Base-by-base conservation (phyloP, 371 early-diverging fungal genomes). In the Circinella umbellata region DNA sequence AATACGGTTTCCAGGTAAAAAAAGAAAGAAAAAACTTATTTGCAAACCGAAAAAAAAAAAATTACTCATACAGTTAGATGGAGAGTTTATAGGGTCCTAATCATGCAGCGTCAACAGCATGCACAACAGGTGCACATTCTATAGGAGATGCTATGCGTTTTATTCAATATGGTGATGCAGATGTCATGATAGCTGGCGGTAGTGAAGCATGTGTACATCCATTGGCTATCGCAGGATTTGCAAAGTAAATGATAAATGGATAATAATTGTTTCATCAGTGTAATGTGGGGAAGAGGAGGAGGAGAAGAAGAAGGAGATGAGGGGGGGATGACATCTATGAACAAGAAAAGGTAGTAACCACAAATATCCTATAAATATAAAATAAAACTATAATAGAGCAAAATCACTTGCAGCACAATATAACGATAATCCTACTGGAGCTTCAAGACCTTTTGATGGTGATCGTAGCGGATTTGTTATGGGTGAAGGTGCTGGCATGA, bases 121-220 rank as follows among this genome's bases (percentile, higher is more conserved):
- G 98, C 71, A 93, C 98, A 0, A 96, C 98, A 4, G 98, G 98
- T 1, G 96, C 97, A 0, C 96, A 98, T 71, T 85, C 97, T 1
- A 87, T 98, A 46, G 98, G 97, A 36, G 98, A 98, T 73, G 98
- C 97, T 0, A 88, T 89, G 86, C 85, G 97, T 42, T 95, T 96
- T 74, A 98, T 98, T 72, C 89, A 90, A 65, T 92, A 81, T 69
- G 95, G 94, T 15, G 98, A 98, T 72, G 97, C 97, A 4, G 95
- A 96, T 76, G 96, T 98, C 4, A 96, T 98, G 95, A 79, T 98
- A 7, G 98, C 97, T 0, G 98, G 98, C n/a, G 97, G 95, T 3
- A 81, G 94, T 3, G 98, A 98, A 75, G 89, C 96, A 0, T 86
- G 91, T 39, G 81, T 98, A 18, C 91, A 93, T 66, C 96, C 96